A percentile compares a stretch with the other conserved stretches of the same genome.
Conservation (phyloP, 2,329 filamentous ascomycete species). For the Nemania sp. region DNA sequence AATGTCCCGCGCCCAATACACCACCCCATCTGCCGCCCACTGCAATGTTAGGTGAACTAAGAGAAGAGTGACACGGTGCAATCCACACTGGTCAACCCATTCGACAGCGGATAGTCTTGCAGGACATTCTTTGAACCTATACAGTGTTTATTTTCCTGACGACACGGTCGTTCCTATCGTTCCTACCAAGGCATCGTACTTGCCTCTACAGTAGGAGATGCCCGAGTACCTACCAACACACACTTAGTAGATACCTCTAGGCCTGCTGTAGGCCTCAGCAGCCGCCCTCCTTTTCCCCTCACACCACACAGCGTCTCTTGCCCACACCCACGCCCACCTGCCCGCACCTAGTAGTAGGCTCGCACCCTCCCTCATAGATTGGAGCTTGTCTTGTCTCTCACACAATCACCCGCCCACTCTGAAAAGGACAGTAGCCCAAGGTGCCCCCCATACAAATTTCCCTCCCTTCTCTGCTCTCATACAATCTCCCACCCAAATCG, state of each 20-base stretch:
- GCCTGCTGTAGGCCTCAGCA: slow-evolving; percentile 19
- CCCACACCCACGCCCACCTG: slow-evolving; percentile 4
- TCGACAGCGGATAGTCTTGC: not conserved
- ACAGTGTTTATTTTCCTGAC: slow-evolving; percentile 11
- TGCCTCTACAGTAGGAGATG: too few relatives aligned
- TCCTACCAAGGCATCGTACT: too few relatives aligned
- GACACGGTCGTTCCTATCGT: not conserved
- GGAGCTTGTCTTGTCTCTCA: slow-evolving; percentile 41
- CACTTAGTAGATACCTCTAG: not conserved
- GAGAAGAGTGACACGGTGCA: slow-evolving; percentile 9
- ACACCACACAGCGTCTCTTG: slow-evolving; percentile 10
- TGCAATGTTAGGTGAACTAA: not conserved
- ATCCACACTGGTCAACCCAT: not conserved
- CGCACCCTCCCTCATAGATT: slow-evolving; percentile 38
- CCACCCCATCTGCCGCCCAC: not conserved
- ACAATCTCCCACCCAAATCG: slow-evolving; percentile 61
- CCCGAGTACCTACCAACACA: not conserved
- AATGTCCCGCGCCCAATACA: not conserved
- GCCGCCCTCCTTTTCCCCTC: slow-evolving; percentile 13
- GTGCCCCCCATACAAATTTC: slow-evolving; percentile 60
- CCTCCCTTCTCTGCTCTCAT: slow-evolving; percentile 62
- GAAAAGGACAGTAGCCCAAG: slow-evolving; percentile 61
- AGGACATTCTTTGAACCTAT: not conserved
- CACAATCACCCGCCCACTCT: slow-evolving; percentile 68
- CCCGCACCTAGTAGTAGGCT: slow-evolving; percentile 22